Conservation (phyloP, 345 rosid genomes). For the Brassica cretica region DNA sequence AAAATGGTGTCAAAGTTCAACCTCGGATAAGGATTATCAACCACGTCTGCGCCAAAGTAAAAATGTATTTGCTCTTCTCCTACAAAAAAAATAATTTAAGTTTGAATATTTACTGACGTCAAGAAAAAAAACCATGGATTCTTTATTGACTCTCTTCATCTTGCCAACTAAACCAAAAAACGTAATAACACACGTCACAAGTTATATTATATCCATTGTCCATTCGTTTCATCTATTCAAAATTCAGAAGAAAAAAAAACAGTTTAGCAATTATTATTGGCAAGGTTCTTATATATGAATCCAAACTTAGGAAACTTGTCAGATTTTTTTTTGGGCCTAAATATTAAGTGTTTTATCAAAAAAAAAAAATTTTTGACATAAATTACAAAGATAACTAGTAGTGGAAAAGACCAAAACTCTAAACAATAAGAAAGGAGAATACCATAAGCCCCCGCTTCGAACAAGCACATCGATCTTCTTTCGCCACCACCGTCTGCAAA, state of each 20-base stretch:
- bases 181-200: not conserved
- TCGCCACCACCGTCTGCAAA: no score
- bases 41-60: slow-evolving; percentile 15
- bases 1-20: slow-evolving; percentile 9
- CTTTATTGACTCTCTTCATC: not conserved
- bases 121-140: not conserved
- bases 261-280: not conserved
- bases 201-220: not conserved
- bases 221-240: not conserved
- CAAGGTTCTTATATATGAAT: not conserved
- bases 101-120: slow-evolving; percentile 5
- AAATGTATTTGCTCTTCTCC: not conserved
- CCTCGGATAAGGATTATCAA: slow-evolving; percentile 13
- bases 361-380: no score
- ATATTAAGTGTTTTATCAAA: no score
- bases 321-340: no score
- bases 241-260: not conserved
- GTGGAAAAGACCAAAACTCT: no score
- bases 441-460: no score
- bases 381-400: no score
- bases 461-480: no score
- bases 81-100: not conserved
- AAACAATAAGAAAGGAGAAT: no score
- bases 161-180: not conserved
- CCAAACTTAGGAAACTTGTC: slow-evolving; percentile 17